Evolutionary conservation across 2,329 filamentous ascomycete species (phyloP), one percentile per base, ranked within the genome.

Genomic region (Ascosphaera aggregata): DNA sequence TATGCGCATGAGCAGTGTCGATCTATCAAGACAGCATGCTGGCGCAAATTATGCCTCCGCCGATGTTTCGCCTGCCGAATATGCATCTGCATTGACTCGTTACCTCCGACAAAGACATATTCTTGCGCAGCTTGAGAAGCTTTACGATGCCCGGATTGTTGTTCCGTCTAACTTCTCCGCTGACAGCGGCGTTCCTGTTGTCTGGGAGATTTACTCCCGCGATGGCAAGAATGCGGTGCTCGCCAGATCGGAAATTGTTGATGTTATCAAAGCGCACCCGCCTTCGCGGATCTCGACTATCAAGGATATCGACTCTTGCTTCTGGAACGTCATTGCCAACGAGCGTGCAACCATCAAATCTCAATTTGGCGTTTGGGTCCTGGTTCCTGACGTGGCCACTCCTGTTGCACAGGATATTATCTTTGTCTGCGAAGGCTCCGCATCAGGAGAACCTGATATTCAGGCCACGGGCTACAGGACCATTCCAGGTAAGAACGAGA

Each of bases 171-270:
- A 68, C 45, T 68, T 71, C 2, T 65, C 69, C 38, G 46, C 46
- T 9, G 73, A 80, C 35, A 75, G 75, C 27, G n/a, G n/a, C n/a
- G n/a, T n/a, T n/a, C 73, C 73, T 9, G 71, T 79, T 35, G 75
- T 76, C 0, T 93, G 85, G 82, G 77, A 93, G 54, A 69, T 95
- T 40, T 93, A 85, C 58, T 80, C 81, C 4, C 71, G 78, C 30
- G 80, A 93, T 49, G 75, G 76, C 46, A 91, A 89, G 64, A 91
- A 84, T 52, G 61, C 60, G 5, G 60, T 64, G 34, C 60, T 58
- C 39, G 62, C 62, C 27, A 56, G 61, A 18, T 63, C 60, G 30
- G 62, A 65, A 45, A 62, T 65, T 40, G 55, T 61, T 49, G 63
- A 61, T 44, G 51, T 65, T 27, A 54, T 64, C 17, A 59, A 63